Base-by-base conservation (phyloP, 2,329 filamentous ascomycete species). In the Neoascochyta sp. region DNA sequence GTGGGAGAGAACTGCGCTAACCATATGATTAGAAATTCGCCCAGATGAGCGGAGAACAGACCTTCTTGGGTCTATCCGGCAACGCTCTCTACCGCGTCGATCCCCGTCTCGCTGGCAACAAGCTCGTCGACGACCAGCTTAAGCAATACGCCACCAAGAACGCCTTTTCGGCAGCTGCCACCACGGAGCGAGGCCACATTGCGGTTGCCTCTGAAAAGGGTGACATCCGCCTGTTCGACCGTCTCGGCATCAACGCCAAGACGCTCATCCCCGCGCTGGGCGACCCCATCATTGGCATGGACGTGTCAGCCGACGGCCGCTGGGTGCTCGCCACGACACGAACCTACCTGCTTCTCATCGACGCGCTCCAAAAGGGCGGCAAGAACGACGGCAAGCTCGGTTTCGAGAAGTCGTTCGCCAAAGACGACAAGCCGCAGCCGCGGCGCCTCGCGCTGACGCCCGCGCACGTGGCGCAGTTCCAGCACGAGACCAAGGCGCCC, bases 351-450 rank as follows among this genome's bases (percentile, higher is more conserved):
- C 78, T 98, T 6, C 81, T 98, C 39, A 87, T 98, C 42, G 92
- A 98, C 56, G 80, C 88, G 0, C 67, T 90, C 49, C 92, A 98
- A 57, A 88, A 92, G 57, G 77, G 81, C 1, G 92, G 92, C 61
- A 96, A 95, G 73, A 94, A 96, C 45, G 87, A 92, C 57, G 92
- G 92, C 57, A 95, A 95, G 65, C 81, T 98, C n/a, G 92, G 92
- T 2, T 98, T 98, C 57, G 89, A 98, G 65, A 89, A 85, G 61
- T 73, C 86, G 0, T 98, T 98, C 54, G 81, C 85, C 3, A 93
- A 94, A 46, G 89, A 95, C 59, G 76, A 81, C 12, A 98, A 98
- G 65, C 92, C 92, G 2, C 87, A 94, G 52, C 92, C 92, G 19
- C 83, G 87, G 32, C 87, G 92, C 47, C 78, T 98, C 8, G 87